Base-by-base conservation (phyloP, 257 asterid genomes). In the Phtheirospermum japonicum region DNA sequence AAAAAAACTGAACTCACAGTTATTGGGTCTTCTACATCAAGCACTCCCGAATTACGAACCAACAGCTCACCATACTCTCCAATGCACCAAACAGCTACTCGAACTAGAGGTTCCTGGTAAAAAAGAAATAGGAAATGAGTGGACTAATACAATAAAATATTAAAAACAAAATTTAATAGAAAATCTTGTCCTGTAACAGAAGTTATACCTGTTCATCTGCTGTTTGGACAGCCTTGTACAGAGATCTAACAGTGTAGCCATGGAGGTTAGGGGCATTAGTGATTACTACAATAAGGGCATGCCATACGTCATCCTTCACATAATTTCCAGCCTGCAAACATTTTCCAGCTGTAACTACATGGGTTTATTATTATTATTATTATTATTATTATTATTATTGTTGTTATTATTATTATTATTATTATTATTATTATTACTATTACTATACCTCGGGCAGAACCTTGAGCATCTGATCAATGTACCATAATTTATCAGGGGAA, bases 11-110 rank as follows among this genome's bases (percentile, higher is more conserved):
- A 76, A 90, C 96, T 80, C 77, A 90, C 97, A 9, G 89, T 90
- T 61, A 85, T 62, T 57, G 87, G 95, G 58, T 83, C 88, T 74
- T 90, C 97, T 40, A 68, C 62, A 75, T 77, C 86, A 70, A 90
- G 90, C 80, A 88, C 68, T 77, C 87, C 97, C 17, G 77, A 67
- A 70, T 79, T 80, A 64, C 70, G 73, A 68, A 85, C 82, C 76
- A 90, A 80, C 84, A 90, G 73, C 69, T 90, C 97, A 31, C 90
- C 97, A 65, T 87, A 90, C 82, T 90, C 97, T 73, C 97, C 97
- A 26, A 87, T 80, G 81, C 96, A 90, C 97, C 97, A 90, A 73
- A 90, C 92, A 20, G 89, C 87, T 76, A 90, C 96, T 67, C 96
- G 85, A 68, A 90, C 84, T 65, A 90, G 97, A 69, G 82, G 79